phyloP scores from a whole-genome alignment of 2,329 filamentous ascomycete species.

The Ophiobolus disseminans region DNA sequence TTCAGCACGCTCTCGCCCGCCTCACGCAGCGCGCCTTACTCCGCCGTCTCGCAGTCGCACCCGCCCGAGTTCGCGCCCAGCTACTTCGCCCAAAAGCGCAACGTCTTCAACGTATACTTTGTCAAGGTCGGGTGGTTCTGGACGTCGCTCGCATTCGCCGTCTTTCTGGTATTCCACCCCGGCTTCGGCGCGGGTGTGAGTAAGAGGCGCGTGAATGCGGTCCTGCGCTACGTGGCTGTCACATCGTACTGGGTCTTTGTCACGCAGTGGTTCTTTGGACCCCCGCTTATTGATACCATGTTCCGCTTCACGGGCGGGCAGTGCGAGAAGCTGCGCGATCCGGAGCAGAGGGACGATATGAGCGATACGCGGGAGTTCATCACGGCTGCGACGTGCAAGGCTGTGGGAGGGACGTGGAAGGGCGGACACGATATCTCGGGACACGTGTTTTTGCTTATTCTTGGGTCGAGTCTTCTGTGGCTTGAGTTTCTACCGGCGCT shows the following conservation, averaged over 20 bases:
- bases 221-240: conserved; percentile 71
- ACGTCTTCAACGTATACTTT: conserved; percentile 90
- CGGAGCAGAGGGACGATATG: conserved; percentile 56
- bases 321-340: conserved; percentile 69
- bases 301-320: conserved; percentile 88
- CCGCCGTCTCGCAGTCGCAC: conserved; percentile 68
- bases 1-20: conserved; percentile 81
- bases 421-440: conserved; percentile 98
- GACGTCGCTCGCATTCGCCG: conserved; percentile 76
- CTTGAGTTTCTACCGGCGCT: conserved; percentile 77
- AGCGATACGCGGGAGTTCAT: conserved; percentile 60
- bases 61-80: conserved; percentile 66
- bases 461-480: conserved; percentile 81
- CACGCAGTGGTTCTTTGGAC: conserved; percentile 97
- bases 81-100: conserved; percentile 94
- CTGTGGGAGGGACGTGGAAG: conserved; percentile 80
- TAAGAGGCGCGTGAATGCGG: conserved; percentile 62
- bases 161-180: conserved; percentile 74
- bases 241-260: conserved; percentile 83
- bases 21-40: conserved; percentile 67
- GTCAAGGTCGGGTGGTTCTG: conserved; percentile 97
- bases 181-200: conserved; percentile 55
- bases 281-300: conserved; percentile 85
- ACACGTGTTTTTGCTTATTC: conserved; percentile 89
- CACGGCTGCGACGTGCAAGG: conserved; percentile 81